Evolutionary conservation across 768 basidiomycete species (phyloP).

Genomic region (Amanita subjunquillea): DNA sequence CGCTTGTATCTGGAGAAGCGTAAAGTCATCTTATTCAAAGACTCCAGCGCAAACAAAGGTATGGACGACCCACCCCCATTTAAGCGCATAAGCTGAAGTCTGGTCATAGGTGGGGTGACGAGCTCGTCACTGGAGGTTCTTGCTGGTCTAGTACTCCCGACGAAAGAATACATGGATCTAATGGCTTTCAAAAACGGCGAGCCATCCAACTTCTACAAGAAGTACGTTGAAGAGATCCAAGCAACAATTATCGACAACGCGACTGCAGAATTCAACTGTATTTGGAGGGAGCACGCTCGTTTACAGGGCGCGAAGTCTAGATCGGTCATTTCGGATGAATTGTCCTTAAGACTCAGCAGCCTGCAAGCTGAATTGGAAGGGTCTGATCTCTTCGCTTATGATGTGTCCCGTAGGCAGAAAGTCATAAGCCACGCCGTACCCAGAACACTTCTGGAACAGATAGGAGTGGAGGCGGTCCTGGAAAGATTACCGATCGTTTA

Average conservation of each 20-base stretch:
- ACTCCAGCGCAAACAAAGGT: slow-evolving; percentile 94
- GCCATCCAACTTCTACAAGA: slow-evolving; percentile 80
- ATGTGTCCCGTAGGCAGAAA: slow-evolving; percentile 59
- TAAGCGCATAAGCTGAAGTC: not conserved
- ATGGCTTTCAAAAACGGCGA: slow-evolving; percentile 94
- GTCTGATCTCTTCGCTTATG: slow-evolving; percentile 73
- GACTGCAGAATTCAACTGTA: slow-evolving; percentile 79
- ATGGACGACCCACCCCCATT: not conserved
- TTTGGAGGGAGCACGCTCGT: slow-evolving; percentile 86
- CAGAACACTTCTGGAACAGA: slow-evolving; percentile 72
- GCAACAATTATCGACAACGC: slow-evolving; percentile 86
- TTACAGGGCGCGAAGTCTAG: slow-evolving; percentile 75
- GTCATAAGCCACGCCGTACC: slow-evolving; percentile 84
- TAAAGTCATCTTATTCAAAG: slow-evolving; percentile 89
- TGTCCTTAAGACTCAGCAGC: slow-evolving; percentile 79
- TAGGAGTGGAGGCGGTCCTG: slow-evolving; percentile 74
- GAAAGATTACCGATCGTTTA: slow-evolving; percentile 74
- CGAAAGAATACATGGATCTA: slow-evolving; percentile 77
- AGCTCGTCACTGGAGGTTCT: slow-evolving; percentile 95
- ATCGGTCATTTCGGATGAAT: slow-evolving; percentile 88
- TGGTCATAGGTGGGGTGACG: slow-evolving; percentile 76
- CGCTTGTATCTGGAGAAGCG: slow-evolving; percentile 90
- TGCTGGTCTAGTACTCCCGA: slow-evolving; percentile 85
- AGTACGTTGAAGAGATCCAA: slow-evolving; percentile 91
- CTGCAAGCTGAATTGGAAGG: slow-evolving; percentile 88